Evolutionary conservation across 2,329 filamentous ascomycete genomes (phyloP), one percentile per base, ranked within the genome.

Genomic region (Neonectria ditissima): DNA sequence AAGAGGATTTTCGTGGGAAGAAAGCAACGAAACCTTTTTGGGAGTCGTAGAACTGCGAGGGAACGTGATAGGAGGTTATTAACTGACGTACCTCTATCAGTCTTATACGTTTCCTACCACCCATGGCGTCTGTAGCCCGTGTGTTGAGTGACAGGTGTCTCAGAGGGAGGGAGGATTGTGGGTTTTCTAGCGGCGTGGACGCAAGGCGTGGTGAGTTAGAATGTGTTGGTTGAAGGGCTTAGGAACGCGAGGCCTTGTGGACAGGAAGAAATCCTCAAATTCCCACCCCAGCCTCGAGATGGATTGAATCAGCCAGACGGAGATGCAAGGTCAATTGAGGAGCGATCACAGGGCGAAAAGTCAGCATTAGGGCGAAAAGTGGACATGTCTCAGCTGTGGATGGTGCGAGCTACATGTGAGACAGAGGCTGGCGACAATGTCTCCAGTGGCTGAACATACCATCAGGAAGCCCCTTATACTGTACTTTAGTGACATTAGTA

Each of bases 151-250:
- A 24, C 22, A 45, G n/a, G 30, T 58, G 44, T 69, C 54, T 65
- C 53, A 30, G 57, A 67, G 44, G 44, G 48, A 53, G 37, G 61
- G 54, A 63, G 65, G 67, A 67, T 69, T 69, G 64, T 53, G 64
- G 66, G 41, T 59, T 64, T 20, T 20, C 52, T 69, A 67, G 57
- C 45, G 64, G 20, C 45, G 45, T 62, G 20, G 53, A 52, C 44
- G 53, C 53, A 45, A 58, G 45, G 39, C 32, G 51, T 57, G 52
- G 45, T 10, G 39, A 65, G 28, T 67, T 53, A 58, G 67, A 69
- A 64, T 57, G n/a, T 22, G 43, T 16, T 24, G 18, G 2, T 34
- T 22, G 24, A 44, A 65, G 44, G 57, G 32, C 44, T 62, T 28
- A 62, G 20, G 58, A 63, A 54, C 10, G 50, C 7, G 13, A 50